These are phyloP conservation scores for Trichoderma gamsii DNA, from an alignment of 495 filamentous ascomycete genomes.

Conservation along the genomic window DNA sequence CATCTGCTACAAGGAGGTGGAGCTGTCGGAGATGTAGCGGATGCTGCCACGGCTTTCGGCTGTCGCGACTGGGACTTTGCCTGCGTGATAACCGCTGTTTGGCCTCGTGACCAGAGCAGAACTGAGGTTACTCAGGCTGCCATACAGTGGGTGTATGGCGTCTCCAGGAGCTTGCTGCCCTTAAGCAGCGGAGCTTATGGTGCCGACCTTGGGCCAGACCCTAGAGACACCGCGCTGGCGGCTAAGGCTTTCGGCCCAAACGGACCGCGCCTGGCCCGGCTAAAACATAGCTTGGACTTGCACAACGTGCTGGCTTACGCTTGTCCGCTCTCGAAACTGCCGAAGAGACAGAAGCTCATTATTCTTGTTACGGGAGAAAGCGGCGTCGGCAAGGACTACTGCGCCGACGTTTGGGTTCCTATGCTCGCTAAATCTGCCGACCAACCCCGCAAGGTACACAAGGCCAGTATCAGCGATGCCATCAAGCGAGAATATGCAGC, in stretches of 20 bases:
- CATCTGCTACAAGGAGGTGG: slow-evolving; percentile 59
- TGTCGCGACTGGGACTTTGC: slow-evolving; percentile 61
- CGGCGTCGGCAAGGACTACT: too few relatives aligned
- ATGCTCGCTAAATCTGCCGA: too few relatives aligned
- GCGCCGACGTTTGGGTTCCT: too few relatives aligned
- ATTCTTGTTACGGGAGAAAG: too few relatives aligned
- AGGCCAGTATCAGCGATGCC: too few relatives aligned
- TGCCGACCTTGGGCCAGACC: slow-evolving; percentile 57
- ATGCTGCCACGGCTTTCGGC: slow-evolving; percentile 53
- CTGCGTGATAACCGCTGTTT: slow-evolving; percentile 58
- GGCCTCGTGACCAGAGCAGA: slow-evolving; percentile 52
- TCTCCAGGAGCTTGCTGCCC: slow-evolving; percentile 43
- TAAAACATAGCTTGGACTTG: slow-evolving; percentile 51
- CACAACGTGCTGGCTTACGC: slow-evolving; percentile 48
- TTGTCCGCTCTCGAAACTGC: slow-evolving; percentile 49
- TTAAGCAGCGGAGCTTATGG: slow-evolving; percentile 47
- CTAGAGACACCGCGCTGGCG: slow-evolving; percentile 49
- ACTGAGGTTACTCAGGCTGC: slow-evolving; percentile 37
- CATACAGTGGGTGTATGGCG: slow-evolving; percentile 53
- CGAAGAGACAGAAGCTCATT: too few relatives aligned
- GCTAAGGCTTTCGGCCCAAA: slow-evolving; percentile 54
- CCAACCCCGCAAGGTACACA: too few relatives aligned
- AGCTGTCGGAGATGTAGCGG: slow-evolving; percentile 41
- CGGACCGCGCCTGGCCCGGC: slow-evolving; percentile 39
- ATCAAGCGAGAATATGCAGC: too few relatives aligned